phyloP scores from a whole-genome alignment of 2,329 filamentous ascomycete species.

The Colletotrichum phormii region DNA sequence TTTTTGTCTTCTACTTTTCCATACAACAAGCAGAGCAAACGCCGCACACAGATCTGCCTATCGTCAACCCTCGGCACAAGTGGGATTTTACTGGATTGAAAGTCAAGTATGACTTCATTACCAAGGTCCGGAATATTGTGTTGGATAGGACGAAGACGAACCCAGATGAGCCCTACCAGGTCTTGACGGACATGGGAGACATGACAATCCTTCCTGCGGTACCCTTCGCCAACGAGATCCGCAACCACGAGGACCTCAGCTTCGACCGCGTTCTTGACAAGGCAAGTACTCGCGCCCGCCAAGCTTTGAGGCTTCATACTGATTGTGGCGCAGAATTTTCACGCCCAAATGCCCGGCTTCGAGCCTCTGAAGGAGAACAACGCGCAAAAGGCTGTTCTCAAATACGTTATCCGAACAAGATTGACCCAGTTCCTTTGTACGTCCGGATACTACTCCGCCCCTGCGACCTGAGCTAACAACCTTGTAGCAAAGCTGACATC shows the following conservation, averaged over 20 bases:
- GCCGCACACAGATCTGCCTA: conserved; percentile 1
- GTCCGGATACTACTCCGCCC: neutral
- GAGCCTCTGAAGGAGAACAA: conserved; percentile 28
- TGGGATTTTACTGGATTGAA: conserved; percentile 30
- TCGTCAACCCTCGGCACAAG: conserved; percentile 10
- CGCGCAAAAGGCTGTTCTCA: conserved; percentile 23
- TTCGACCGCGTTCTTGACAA: conserved; percentile 32
- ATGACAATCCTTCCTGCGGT: conserved; percentile 30
- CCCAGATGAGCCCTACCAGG: conserved; percentile 16
- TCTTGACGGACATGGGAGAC: conserved; percentile 27
- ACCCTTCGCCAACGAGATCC: conserved; percentile 33
- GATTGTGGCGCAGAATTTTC: conserved; percentile 8
- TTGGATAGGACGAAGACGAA: conserved; percentile 5
- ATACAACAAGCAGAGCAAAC: conserved; percentile 23
- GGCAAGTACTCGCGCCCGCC: neutral
- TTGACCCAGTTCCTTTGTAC: conserved; percentile 32
- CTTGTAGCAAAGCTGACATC: conserved; percentile 23
- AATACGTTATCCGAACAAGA: conserved; percentile 30
- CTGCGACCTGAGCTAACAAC: neutral
- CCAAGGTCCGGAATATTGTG: conserved; percentile 3
- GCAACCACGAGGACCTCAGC: conserved; percentile 32
- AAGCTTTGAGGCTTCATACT: neutral
- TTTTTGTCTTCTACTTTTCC: conserved; percentile 33
- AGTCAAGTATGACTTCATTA: conserved; percentile 26
- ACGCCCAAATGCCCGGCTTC: conserved; percentile 21